Evolutionary conservation across 257 asterid species (phyloP), one percentile per base, ranked within the genome.

Genomic region (Salvia splendens): DNA sequence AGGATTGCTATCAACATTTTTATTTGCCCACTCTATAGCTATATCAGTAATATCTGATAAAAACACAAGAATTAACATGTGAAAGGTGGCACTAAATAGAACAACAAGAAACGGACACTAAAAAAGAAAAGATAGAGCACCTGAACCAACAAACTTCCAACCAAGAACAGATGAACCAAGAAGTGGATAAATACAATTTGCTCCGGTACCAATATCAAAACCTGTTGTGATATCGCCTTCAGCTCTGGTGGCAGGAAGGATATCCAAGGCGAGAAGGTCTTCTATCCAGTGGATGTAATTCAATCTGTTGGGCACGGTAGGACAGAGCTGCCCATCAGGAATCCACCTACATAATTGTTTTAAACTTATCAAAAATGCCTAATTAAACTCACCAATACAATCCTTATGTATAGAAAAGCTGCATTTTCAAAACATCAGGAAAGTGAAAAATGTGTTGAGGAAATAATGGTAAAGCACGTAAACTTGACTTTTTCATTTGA

Each of bases 301-400:
- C 53, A 85, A 90, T 78, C 97, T 86, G 77, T 90, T 93, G 32
- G 97, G 96, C 42, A 93, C 95, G 1, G 99, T 90, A 16, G 99
- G 96, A 76, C 99, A 93, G 46, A 93, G 95, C 88, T 88, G 99
- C 70, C 99, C 97, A 78, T 93, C 97, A 5, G 95, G 97, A 77
- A 90, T 88, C 99, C 96, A 93, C 99, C 98, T 92, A 71, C 67
- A 74, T n/a, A 36, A 6, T 72, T 49, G 50, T 53, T 69, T 47
- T 50, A 64, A 42, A 57, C 10, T 14, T 57, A 41, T 48, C 14
- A 62, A 68, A 64, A 20, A 8, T 20, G 68, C 20, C 11, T 4
- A 48, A 46, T 48, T 53, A 12, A 20, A 11, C n/a, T 33, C 6
- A 2, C 8, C 7, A 14, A 56, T 65, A 57, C 6, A n/a, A 41